Base-by-base conservation (phyloP, 345 rosid genomes). In the Heritiera fomes region DNA sequence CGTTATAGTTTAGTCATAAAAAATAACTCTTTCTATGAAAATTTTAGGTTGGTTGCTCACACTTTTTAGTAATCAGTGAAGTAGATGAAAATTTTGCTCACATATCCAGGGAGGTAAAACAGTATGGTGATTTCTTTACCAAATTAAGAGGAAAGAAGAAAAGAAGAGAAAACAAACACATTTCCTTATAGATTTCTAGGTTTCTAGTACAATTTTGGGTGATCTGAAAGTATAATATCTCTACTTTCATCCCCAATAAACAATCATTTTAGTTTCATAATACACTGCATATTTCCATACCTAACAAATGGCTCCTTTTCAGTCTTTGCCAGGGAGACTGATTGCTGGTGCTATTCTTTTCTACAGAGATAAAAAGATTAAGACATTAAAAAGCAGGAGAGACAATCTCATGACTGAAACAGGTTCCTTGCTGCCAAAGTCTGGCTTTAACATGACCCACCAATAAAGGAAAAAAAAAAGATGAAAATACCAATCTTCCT, bases 321-420 rank as follows among this genome's bases (percentile, higher is more conserved):
- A 71, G 46, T 34, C 52, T 61, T 52, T 52, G 43, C 72, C 23
- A 45, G 46, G 77, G 64, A 64, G 59, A 83, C 47, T 47, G 56
- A 68, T 52, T 11, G 58, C 32, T 18, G 8, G 46, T 71, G 79
- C 78, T 60, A 77, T 62, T 77, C 80, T 78, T 77, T 65, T 77
- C 78, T 69, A 28, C 47, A 78, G 73, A 64, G 62, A 55, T 13
- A 64, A 47, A 73, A 73, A 8, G 62, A 60, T 38, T 13, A 58
- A 50, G 53, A 34, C 59, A 70, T 15, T 45, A 81, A 84, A 69
- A 81, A 76, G 82, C 75, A 43, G 50, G 41, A 79, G 82, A 86
- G 87, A 85, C 87, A 85, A 66, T 71, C 77, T 85, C 79, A 81
- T 85, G 78, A 65, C 84, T 72, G 78, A 75, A 77, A 69, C 83